A percentile compares a stretch with the other conserved stretches of the same genome.
Conservation (phyloP, 129 eudicot genomes). For the Lactuca sativa region DNA sequence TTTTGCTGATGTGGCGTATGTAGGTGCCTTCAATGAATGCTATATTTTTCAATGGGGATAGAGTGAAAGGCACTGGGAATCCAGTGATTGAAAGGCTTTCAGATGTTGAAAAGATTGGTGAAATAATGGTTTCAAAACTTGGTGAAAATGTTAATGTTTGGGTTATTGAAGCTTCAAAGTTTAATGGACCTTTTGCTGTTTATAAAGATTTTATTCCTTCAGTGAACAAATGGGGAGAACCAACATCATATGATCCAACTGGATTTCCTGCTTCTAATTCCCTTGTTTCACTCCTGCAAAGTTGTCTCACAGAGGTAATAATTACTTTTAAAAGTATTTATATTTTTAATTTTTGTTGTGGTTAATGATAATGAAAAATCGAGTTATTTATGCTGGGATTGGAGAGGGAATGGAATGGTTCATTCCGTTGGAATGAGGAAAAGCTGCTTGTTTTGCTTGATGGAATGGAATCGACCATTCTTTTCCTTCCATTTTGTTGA, state of each 20-base stretch:
- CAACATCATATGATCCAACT: constrained; percentile 58
- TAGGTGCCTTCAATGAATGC: constrained; percentile 85
- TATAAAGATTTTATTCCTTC: constrained; percentile 79
- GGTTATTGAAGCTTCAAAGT: constrained; percentile 84
- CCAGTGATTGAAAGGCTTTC: constrained; percentile 92
- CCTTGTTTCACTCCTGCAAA: constrained; percentile 53
- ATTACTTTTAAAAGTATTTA: background rate
- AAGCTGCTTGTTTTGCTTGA: too few relatives aligned
- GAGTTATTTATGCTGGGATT: too few relatives aligned
- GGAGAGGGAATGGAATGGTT: too few relatives aligned
- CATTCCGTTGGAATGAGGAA: too few relatives aligned
- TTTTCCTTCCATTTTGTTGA: too few relatives aligned
- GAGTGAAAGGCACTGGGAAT: constrained; percentile 82
- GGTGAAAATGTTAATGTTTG: constrained; percentile 70
- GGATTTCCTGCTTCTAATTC: constrained; percentile 80
- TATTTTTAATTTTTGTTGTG: background rate
- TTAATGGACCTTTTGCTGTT: constrained; percentile 90
- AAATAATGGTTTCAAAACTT: constrained; percentile 68
- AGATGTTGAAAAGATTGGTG: constrained; percentile 61
- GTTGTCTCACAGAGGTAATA: constrained; percentile 70
- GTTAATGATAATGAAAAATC: too few relatives aligned
- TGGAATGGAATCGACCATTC: too few relatives aligned
- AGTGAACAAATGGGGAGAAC: constrained; percentile 75
- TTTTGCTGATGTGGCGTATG: background rate
- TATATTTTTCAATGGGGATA: constrained; percentile 84